Conservation (phyloP, 345 rosid genomes). For the Gossypium turneri region DNA sequence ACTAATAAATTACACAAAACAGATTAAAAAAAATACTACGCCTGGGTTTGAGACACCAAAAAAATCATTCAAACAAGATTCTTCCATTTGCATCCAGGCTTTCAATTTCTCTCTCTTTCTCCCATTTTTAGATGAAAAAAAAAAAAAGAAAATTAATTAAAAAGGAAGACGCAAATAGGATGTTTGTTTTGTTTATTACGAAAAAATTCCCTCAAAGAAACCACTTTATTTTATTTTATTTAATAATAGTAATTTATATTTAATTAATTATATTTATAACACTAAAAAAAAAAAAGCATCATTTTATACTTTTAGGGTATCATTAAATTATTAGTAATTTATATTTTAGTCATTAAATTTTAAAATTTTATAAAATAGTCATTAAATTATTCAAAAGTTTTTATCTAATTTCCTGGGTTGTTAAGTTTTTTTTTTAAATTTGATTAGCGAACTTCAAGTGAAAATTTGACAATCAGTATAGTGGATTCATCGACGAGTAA, state of each 20-base stretch:
- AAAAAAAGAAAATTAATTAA: not conserved
- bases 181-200: not conserved
- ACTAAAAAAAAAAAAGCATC: no score
- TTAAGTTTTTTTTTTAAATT: no score
- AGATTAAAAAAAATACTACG: not conserved
- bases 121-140: not conserved
- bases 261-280: not conserved
- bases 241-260: not conserved
- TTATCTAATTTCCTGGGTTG: no score
- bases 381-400: no score
- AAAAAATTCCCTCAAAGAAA: not conserved
- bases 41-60: conserved; percentile 4
- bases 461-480: no score
- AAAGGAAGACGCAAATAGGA: not conserved
- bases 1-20: not conserved
- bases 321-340: no score
- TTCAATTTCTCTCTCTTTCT: not conserved
- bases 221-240: not conserved
- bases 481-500: no score
- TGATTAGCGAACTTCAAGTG: no score
- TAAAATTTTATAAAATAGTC: no score
- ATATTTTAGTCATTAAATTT: no score
- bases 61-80: not conserved
- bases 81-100: not conserved
- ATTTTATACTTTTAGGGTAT: no score